phyloP scores from a whole-genome alignment of 441 rosid genomes.

The Pelargonium cotyledonis region DNA sequence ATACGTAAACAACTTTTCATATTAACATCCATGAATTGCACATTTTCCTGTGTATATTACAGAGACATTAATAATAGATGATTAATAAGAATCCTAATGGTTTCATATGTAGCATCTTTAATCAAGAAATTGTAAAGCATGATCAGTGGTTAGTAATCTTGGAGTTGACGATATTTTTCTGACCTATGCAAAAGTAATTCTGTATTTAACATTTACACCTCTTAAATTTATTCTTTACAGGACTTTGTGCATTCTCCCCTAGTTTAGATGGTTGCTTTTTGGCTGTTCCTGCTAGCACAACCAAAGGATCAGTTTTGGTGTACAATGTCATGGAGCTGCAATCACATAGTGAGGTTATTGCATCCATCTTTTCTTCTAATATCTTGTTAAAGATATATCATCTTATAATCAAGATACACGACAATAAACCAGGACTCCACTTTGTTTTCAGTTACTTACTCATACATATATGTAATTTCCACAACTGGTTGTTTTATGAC shows the following conservation, averaged over 20 bases:
- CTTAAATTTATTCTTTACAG: slow-evolving; percentile 36
- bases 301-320: slow-evolving; percentile 73
- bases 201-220: neutral
- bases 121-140: neutral
- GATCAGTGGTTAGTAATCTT: neutral
- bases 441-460: neutral
- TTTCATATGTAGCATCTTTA: neutral
- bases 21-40: no score
- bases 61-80: neutral
- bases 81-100: neutral
- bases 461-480: neutral
- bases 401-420: neutral
- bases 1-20: no score
- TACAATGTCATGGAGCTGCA: slow-evolving; percentile 78
- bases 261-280: slow-evolving; percentile 73
- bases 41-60: neutral
- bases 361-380: neutral
- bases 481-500: no score
- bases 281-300: slow-evolving; percentile 81
- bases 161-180: neutral
- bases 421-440: slow-evolving; percentile 1
- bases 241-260: slow-evolving; percentile 85
- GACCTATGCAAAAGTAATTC: neutral
- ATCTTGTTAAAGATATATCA: neutral
- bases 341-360: slow-evolving; percentile 74